A percentile compares a stretch with the other conserved stretches of the same genome.
These are phyloP conservation scores for Tulasnella sp. DNA, from an alignment of 768 basidiomycete species.

Conservation along the genomic window DNA sequence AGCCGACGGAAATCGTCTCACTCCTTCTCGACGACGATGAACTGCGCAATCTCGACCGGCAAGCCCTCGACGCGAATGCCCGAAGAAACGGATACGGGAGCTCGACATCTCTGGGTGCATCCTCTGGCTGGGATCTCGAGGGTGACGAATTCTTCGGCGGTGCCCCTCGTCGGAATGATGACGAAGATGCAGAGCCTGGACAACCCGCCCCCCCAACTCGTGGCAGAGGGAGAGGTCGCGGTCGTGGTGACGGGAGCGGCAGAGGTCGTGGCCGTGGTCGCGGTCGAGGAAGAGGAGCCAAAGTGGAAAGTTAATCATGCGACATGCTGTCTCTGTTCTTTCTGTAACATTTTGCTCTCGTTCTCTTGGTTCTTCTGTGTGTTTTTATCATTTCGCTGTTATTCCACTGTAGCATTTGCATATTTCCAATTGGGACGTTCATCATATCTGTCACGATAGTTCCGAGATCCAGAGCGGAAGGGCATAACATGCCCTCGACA, in stretches of 20 bases:
- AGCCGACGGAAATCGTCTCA: conserved; percentile 94
- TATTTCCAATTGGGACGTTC: background rate
- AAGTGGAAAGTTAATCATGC: background rate
- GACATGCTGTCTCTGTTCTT: background rate
- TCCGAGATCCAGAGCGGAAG: background rate
- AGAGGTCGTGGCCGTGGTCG: background rate
- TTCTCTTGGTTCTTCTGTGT: background rate
- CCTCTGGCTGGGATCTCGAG: conserved; percentile 11
- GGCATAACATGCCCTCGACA: background rate
- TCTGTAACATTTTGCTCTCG: background rate
- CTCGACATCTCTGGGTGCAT: background rate
- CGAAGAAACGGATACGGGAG: conserved; percentile 4
- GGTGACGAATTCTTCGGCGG: conserved; percentile 19
- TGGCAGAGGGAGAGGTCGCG: background rate
- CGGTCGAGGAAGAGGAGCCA: background rate
- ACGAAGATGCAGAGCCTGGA: conserved; percentile 14
- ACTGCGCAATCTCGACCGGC: conserved; percentile 32
- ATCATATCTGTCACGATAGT: background rate
- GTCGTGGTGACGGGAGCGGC: background rate
- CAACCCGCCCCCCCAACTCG: background rate
- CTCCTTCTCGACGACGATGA: conserved; percentile 92
- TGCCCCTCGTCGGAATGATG: conserved; percentile 7
- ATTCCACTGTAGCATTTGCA: background rate
- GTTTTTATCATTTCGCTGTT: background rate
- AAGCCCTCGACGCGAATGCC: conserved; percentile 13